phyloP scores from a whole-genome alignment of 2,329 filamentous ascomycete species.

The Calonectria henricotiae region DNA sequence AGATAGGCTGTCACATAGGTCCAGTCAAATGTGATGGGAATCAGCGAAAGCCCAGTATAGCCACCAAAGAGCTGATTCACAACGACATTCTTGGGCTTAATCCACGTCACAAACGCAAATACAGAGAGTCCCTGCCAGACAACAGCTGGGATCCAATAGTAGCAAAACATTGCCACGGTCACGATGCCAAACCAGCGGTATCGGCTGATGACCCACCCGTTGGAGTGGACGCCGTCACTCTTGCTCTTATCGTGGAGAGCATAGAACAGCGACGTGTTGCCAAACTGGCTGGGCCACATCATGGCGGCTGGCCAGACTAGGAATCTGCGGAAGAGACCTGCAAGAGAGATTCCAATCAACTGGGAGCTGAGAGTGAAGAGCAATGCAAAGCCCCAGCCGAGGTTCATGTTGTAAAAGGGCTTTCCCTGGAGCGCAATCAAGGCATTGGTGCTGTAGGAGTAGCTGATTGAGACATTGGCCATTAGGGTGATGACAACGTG shows the following conservation, averaged over 20 bases:
- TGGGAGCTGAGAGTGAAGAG: slow-evolving; percentile 73
- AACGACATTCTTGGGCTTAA: slow-evolving; percentile 68
- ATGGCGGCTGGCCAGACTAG: slow-evolving; percentile 74
- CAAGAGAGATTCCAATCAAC: slow-evolving; percentile 74
- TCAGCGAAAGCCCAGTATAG: slow-evolving; percentile 68
- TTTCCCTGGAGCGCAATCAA: slow-evolving; percentile 63
- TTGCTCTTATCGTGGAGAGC: slow-evolving; percentile 62
- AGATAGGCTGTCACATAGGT: slow-evolving; percentile 62
- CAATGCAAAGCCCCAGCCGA: slow-evolving; percentile 72
- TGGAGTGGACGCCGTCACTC: slow-evolving; percentile 59
- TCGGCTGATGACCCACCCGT: slow-evolving; percentile 64
- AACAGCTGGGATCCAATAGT: slow-evolving; percentile 71
- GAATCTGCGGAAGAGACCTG: slow-evolving; percentile 71
- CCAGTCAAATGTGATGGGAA: slow-evolving; percentile 71
- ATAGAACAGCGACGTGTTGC: slow-evolving; percentile 66
- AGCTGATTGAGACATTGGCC: slow-evolving; percentile 69
- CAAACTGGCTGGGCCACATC: slow-evolving; percentile 72
- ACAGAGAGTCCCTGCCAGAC: slow-evolving; percentile 67
- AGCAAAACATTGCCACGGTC: slow-evolving; percentile 62
- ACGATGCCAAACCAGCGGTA: slow-evolving; percentile 66
- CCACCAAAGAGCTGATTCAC: slow-evolving; percentile 73
- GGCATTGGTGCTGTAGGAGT: slow-evolving; percentile 62
- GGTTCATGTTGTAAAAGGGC: slow-evolving; percentile 64
- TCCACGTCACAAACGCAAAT: slow-evolving; percentile 72
- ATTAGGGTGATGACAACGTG: slow-evolving; percentile 70